These are phyloP conservation scores for Xylariaceae sp. DNA, from an alignment of 2,329 filamentous ascomycete species.

Conservation along the genomic window DNA sequence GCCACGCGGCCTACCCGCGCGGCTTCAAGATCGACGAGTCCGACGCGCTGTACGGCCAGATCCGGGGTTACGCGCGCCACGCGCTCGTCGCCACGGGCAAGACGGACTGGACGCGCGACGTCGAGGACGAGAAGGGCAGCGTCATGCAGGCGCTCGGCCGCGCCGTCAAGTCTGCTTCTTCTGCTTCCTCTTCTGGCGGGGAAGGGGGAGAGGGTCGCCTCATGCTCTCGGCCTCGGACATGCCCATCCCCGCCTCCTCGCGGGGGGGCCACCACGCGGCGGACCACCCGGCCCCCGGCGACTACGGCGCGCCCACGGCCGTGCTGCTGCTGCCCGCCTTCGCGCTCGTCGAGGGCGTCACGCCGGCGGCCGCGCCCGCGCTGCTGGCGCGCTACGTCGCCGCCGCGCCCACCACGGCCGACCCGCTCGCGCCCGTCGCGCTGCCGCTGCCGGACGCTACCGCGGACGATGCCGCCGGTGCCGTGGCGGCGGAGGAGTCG, in stretches of 20 bases:
- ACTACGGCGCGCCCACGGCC: slow-evolving; percentile 64
- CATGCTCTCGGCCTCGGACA: slow-evolving; percentile 89
- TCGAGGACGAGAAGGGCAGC: slow-evolving; percentile 78
- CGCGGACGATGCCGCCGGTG: neutral
- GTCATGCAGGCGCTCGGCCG: slow-evolving; percentile 69
- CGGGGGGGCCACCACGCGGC: too few species aligned
- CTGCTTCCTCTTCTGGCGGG: neutral
- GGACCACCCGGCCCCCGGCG: too few species aligned
- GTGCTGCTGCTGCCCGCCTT: slow-evolving; percentile 82
- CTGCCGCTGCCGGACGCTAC: slow-evolving; percentile 26
- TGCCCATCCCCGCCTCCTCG: slow-evolving; percentile 65
- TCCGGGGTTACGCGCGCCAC: slow-evolving; percentile 85
- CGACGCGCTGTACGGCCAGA: slow-evolving; percentile 74
- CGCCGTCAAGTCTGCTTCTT: slow-evolving; percentile 42
- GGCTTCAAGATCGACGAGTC: slow-evolving; percentile 65
- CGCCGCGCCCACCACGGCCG: slow-evolving; percentile 64
- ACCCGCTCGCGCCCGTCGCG: slow-evolving; percentile 42
- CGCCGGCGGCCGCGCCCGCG: slow-evolving; percentile 62
- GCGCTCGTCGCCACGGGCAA: slow-evolving; percentile 91
- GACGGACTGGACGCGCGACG: slow-evolving; percentile 86
- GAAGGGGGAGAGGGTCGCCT: slow-evolving; percentile 38
- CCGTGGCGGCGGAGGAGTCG: slow-evolving; percentile 18
- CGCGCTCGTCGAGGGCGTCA: slow-evolving; percentile 74
- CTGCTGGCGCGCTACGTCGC: slow-evolving; percentile 67
- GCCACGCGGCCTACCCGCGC: slow-evolving; percentile 68